Evolutionary conservation across 768 basidiomycete genomes (phyloP), one percentile per base, ranked within the genome.

Genomic region (Russula virescens): DNA sequence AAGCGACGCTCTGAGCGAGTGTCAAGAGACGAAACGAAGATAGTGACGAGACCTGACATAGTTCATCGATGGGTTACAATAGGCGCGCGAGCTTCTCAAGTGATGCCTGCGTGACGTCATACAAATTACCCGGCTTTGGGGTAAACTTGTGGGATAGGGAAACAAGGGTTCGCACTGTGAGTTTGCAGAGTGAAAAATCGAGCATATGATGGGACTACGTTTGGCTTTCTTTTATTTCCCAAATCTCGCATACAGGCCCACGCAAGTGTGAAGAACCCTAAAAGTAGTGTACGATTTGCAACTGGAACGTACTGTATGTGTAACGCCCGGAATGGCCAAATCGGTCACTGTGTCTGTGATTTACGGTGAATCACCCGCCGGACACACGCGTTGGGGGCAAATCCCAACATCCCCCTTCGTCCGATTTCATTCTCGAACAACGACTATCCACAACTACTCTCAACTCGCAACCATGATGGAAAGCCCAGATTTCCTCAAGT

Each of bases 1-100:
- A 92, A 83, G 0, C 89, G 83, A 51, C 96, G 83, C 75, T 98
- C 96, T 0, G 92, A 93, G 66, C 84, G 88, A 2, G 94, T 96
- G 71, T 97, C 93, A 7, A 86, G 87, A 10, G 95, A 98, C 14
- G 83, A 72, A 8, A 98, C 86, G 67, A 85, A 94, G 48, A 97
- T 76, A 57, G 82, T 88, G 50, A 92, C 77, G 59, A 75, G 74
- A 58, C 70, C 73, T 31, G 78, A 77, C 80, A 80, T 80, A 52
- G 31, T 42, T 1, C 26, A 31, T n/a, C n/a, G 14, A 31, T 51
- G 28, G 35, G 50, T 26, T 35, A 35, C 10, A 35, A 35, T 35
- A 35, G 10, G 38, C 38, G 38, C 38, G 38, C 38, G 13, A 38
- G 10, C 38, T 9, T 38, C 38, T 38, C 38, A 11, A 38, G 31